Evolutionary conservation across 352 stramenopile species (phyloP).

Genomic region (Globisporangium splendens): DNA sequence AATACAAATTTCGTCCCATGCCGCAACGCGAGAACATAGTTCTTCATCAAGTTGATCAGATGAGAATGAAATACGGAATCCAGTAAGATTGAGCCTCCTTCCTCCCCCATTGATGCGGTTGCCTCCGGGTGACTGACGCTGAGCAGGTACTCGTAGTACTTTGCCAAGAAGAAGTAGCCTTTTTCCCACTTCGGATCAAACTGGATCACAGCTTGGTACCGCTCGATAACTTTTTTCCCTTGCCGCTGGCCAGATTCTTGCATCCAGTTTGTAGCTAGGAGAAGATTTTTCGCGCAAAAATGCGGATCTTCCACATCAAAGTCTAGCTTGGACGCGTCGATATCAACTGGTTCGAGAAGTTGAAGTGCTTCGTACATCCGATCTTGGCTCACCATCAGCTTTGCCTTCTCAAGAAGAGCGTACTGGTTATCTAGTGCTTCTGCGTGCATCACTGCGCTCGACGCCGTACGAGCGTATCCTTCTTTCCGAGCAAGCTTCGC

Average conservation of each 20-base stretch:
- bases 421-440: conserved; percentile 75
- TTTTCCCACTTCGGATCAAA: conserved; percentile 94
- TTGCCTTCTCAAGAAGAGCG: conserved; percentile 72
- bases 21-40: conserved; percentile 89
- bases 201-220: conserved; percentile 94
- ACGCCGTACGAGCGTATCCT: conserved; percentile 74
- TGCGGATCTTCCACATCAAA: conserved; percentile 73
- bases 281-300: conserved; percentile 83
- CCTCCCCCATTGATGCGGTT: conserved; percentile 31
- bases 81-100: conserved; percentile 36
- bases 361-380: conserved; percentile 85
- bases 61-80: conserved; percentile 59
- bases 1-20: conserved; percentile 95
- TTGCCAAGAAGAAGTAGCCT: conserved; percentile 88
- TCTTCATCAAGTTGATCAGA: conserved; percentile 90
- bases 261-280: conserved; percentile 96
- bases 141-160: conserved; percentile 91
- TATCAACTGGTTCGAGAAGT: conserved; percentile 75
- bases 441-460: conserved; percentile 83
- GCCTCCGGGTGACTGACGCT: conserved; percentile 63
- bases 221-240: conserved; percentile 90
- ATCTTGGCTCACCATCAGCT: conserved; percentile 76
- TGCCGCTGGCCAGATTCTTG: conserved; percentile 93
- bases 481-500: conserved; percentile 83
- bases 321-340: conserved; percentile 70